phyloP scores from a whole-genome alignment of 2,329 filamentous ascomycete genomes.

The Aureobasidium sp. region DNA sequence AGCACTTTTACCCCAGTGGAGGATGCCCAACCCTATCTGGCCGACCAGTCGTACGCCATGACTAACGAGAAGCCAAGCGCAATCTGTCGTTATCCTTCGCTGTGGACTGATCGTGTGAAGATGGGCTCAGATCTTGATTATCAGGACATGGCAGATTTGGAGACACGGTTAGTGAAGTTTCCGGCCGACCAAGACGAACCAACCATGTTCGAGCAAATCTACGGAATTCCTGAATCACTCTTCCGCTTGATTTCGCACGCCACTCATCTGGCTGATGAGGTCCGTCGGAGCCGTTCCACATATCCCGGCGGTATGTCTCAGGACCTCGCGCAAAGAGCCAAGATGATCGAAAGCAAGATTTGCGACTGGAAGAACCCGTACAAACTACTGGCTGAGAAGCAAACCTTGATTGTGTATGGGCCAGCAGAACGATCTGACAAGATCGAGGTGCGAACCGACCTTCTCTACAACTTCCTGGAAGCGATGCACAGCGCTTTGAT shows the following conservation, averaged over 20 bases:
- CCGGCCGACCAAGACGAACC: constrained; percentile 7
- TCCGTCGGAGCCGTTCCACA: constrained; percentile 13
- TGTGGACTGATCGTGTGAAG: constrained; percentile 24
- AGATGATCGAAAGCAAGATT: constrained; percentile 4
- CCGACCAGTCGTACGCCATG: constrained; percentile 18
- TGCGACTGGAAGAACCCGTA: constrained; percentile 12
- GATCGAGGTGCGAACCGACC: constrained; percentile 23
- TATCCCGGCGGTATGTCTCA: neutral
- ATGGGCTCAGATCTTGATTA: constrained; percentile 14
- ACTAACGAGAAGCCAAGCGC: constrained; percentile 13
- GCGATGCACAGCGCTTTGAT: constrained; percentile 33
- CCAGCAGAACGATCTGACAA: constrained; percentile 17
- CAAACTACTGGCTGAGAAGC: neutral
- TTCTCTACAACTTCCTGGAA: constrained; percentile 27
- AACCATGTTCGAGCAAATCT: constrained; percentile 33
- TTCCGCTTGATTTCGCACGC: constrained; percentile 37
- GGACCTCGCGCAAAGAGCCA: neutral
- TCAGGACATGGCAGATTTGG: constrained; percentile 27
- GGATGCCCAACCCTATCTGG: constrained; percentile 24
- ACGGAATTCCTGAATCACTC: constrained; percentile 37
- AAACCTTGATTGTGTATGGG: constrained; percentile 15
- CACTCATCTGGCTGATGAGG: constrained; percentile 29
- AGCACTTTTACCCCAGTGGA: constrained; percentile 13
- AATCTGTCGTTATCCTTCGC: constrained; percentile 1
- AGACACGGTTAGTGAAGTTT: constrained; percentile 25